Evolutionary conservation across 495 filamentous ascomycete genomes (phyloP).

Genomic region (Talaromyces nanjingensis): DNA sequence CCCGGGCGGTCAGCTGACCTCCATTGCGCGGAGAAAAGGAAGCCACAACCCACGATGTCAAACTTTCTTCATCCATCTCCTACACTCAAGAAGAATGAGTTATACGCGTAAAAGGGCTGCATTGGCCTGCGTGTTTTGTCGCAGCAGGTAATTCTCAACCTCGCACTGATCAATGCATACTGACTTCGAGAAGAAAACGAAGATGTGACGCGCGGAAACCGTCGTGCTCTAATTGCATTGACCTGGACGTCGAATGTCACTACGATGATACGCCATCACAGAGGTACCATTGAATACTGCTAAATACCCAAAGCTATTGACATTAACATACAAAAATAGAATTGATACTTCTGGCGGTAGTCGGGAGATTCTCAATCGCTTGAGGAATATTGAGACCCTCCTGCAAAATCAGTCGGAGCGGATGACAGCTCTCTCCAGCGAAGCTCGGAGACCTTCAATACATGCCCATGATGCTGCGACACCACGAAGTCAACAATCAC

Average conservation of each 20-base stretch:
- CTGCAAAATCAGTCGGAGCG: neutral
- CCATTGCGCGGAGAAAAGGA: neutral
- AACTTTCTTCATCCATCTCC: neutral
- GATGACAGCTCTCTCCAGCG: neutral
- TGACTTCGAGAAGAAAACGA: conserved; percentile 2
- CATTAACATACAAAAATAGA: neutral
- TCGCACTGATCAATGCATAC: too few relatives aligned
- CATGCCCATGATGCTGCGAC: neutral
- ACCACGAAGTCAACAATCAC: neutral
- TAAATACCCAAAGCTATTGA: too few relatives aligned
- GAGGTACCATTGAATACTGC: neutral
- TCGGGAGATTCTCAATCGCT: conserved; percentile 1
- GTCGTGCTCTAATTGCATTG: conserved; percentile 2
- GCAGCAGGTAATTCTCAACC: neutral
- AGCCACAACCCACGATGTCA: neutral
- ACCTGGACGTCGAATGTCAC: conserved; percentile 10
- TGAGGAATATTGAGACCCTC: neutral
- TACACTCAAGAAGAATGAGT: conserved; percentile 1
- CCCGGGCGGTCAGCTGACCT: conserved; percentile 1
- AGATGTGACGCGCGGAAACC: conserved; percentile 8
- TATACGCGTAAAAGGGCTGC: conserved; percentile 7
- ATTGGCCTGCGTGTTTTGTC: conserved; percentile 6
- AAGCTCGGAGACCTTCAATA: neutral
- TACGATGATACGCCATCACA: conserved; percentile 9
- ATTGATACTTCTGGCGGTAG: conserved; percentile 9